Evolutionary conservation across 1,284 basidiomycete species (phyloP).

Genomic region (Cerrena zonata): DNA sequence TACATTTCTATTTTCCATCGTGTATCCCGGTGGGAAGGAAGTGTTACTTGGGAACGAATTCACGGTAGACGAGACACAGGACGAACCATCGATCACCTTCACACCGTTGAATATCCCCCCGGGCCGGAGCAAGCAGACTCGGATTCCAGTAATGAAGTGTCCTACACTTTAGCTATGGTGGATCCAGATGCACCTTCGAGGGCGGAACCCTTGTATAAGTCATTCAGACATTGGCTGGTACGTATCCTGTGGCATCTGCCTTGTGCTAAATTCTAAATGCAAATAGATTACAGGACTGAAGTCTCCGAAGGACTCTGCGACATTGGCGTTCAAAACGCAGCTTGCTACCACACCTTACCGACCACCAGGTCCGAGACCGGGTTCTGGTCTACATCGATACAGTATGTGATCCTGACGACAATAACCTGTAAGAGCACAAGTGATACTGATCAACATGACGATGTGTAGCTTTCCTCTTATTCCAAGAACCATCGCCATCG

Average conservation of each 20-base stretch:
- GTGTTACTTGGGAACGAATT: slow-evolving; percentile 48
- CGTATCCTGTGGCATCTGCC: slow-evolving; percentile 20
- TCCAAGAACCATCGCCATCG: slow-evolving; percentile 46
- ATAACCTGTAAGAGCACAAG: neutral
- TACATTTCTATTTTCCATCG: slow-evolving; percentile 47
- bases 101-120: slow-evolving; percentile 38
- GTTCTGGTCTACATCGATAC: slow-evolving; percentile 55
- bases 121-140: slow-evolving; percentile 25
- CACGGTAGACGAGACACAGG: slow-evolving; percentile 39
- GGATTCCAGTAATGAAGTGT: slow-evolving; percentile 28
- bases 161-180: slow-evolving; percentile 61
- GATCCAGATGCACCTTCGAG: slow-evolving; percentile 64
- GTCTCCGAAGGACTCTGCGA: slow-evolving; percentile 32
- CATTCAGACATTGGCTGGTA: slow-evolving; percentile 67
- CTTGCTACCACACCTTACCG: slow-evolving; percentile 51
- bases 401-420: slow-evolving; percentile 30
- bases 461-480: slow-evolving; percentile 49
- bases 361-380: slow-evolving; percentile 51
- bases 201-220: slow-evolving; percentile 45
- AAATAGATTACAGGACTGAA: slow-evolving; percentile 53
- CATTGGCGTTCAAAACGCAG: slow-evolving; percentile 37
- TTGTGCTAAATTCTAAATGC: neutral
- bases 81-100: slow-evolving; percentile 49
- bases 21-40: slow-evolving; percentile 46
- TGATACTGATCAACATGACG: neutral